Conservation (phyloP, 2,329 filamentous ascomycete species). For the Pyrenophora graminea region DNA sequence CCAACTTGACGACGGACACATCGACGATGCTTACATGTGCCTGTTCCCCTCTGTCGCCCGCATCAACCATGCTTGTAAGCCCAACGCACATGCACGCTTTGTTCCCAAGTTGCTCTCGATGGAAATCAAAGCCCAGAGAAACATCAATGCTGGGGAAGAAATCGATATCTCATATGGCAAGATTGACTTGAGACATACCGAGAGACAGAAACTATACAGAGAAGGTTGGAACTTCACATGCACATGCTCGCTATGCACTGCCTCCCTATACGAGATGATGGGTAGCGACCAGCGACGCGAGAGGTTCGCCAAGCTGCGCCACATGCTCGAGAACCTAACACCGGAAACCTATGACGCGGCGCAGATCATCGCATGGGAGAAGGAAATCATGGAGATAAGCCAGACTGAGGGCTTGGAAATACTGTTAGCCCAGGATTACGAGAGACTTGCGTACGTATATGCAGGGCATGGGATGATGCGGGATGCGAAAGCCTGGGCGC, state of each 20-base stretch:
- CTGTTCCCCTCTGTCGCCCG: conserved; percentile 28
- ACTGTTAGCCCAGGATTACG: conserved; percentile 27
- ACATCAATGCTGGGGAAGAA: conserved; percentile 28
- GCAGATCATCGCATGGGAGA: conserved; percentile 29
- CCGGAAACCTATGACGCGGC: conserved; percentile 27
- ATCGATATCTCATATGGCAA: conserved; percentile 30
- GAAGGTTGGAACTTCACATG: conserved; percentile 31
- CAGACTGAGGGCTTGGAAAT: conserved; percentile 25
- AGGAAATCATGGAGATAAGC: conserved; percentile 28
- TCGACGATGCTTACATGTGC: conserved; percentile 30
- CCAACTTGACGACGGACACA: conserved; percentile 23
- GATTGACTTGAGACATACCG: conserved; percentile 23
- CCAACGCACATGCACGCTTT: conserved; percentile 30
- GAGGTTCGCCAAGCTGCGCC: conserved; percentile 22
- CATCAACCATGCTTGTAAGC: conserved; percentile 32
- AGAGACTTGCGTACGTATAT: conserved; percentile 35
- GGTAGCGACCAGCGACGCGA: conserved; percentile 26
- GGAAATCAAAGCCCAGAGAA: conserved; percentile 26
- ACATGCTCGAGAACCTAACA: conserved; percentile 22
- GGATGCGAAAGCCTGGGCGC: conserved; percentile 25
- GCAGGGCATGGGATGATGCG: conserved; percentile 18
- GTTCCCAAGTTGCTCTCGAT: conserved; percentile 23
- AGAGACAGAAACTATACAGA: conserved; percentile 24
- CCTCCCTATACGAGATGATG: conserved; percentile 14
- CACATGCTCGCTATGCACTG: conserved; percentile 28